Evolutionary conservation across 805 yeast species (phyloP), one percentile per base, ranked within the genome.

Genomic region (Candida railenensis): DNA sequence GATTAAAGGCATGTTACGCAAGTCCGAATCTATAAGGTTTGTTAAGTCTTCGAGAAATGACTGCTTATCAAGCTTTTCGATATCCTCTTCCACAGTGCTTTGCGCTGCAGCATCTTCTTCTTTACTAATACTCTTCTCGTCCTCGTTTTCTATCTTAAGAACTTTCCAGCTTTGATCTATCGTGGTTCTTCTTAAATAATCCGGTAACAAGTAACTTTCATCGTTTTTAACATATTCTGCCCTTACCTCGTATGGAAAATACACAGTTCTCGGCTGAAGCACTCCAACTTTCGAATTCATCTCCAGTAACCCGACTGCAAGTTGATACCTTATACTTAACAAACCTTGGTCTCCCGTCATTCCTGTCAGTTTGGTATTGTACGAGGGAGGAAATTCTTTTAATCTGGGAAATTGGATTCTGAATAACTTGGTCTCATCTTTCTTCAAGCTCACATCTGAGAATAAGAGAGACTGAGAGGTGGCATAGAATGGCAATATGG

Each of bases 301-400:
- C 20, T 56, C 57, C 51, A 55, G 57, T 15, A 67, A 51, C 2
- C 74, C 74, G 16, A 71, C 61, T 8, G 69, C 59, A 40, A 71
- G 50, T 50, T 65, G 61, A 54, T 72, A 71, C 32, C 58, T 57
- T 7, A 72, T 64, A 44, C 74, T 66, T 1, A 69, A 53, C 46
- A 60, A 58, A 1, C 76, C 76, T 41, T 64, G 73, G 36, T 71
- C 76, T 30, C 73, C 60, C 3, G 60, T 58, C 1, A 65, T 55
- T 0, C 74, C 73, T 0, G 76, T 67, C 75, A 69, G 73, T 14
- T 58, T 55, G 5, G 70, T 53, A 50, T 72, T 72, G 53, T 72
- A 72, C 12, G 69, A 61, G 0, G 77, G 77, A 5, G 77, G 75
- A 28, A 64, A 51, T 14, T 53, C 51, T n/a, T 48, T 43, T 2